phyloP scores from a whole-genome alignment of 108 stramenopile species.

The Thalassiosira profunda region DNA sequence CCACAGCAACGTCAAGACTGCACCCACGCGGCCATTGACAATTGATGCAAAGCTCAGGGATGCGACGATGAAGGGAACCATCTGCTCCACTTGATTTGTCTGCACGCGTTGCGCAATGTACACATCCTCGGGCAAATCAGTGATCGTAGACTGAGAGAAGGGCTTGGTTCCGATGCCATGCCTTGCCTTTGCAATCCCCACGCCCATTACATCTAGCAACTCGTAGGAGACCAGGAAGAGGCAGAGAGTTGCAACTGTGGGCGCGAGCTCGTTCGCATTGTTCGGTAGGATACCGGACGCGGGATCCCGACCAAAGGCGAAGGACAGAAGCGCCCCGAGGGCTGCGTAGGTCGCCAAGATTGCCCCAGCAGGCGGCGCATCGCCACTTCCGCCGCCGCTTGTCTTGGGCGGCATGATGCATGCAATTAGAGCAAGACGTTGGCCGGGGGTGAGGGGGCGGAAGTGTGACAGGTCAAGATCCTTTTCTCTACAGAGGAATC shows the following conservation, averaged over 20 bases:
- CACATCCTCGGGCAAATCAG: conserved; percentile 34
- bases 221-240: conserved; percentile 28
- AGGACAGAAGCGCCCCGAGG: conserved; percentile 19
- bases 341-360: conserved; percentile 12
- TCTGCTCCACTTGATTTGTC: conserved; percentile 52
- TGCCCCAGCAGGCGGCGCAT: no score
- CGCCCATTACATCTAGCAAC: conserved; percentile 38
- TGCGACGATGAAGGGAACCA: conserved; percentile 32
- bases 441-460: no score
- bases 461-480: no score
- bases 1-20: conserved; percentile 27
- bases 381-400: no score
- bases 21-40: conserved; percentile 42
- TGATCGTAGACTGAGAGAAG: not conserved
- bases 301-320: conserved; percentile 20
- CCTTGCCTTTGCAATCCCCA: conserved; percentile 35
- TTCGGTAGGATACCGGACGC: conserved; percentile 32
- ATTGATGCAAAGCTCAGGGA: conserved; percentile 20
- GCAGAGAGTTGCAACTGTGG: conserved; percentile 24
- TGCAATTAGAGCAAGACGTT: no score
- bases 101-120: conserved; percentile 36
- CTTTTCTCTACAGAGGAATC: no score
- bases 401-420: no score
- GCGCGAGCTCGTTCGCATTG: conserved; percentile 23
- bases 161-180: not conserved